Evolutionary conservation across 805 yeast genomes (phyloP).

Genomic region (Lachancea meyersii): DNA sequence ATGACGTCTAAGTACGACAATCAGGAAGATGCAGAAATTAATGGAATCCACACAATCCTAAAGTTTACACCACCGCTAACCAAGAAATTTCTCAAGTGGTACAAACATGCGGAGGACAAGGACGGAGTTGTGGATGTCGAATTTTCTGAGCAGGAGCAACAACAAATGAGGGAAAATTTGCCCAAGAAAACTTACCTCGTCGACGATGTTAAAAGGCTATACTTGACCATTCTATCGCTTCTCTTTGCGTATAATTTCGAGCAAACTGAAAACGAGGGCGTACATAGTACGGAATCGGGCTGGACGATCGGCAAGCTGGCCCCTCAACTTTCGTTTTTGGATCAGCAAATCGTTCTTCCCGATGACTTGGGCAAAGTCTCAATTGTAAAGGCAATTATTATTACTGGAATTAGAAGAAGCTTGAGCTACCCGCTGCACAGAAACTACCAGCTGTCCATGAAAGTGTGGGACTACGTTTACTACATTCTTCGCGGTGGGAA

Average conservation of each 20-base stretch:
- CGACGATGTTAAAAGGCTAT: constrained; percentile 48
- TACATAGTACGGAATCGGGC: constrained; percentile 74
- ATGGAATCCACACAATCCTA: constrained; percentile 40
- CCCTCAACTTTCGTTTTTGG: constrained; percentile 74
- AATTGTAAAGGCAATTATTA: constrained; percentile 45
- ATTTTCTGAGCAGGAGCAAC: constrained; percentile 56
- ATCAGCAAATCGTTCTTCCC: constrained; percentile 43
- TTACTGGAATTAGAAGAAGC: constrained; percentile 66
- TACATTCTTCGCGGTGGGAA: constrained; percentile 62
- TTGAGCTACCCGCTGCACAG: constrained; percentile 77
- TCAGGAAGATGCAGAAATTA: constrained; percentile 45
- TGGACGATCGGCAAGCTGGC: constrained; percentile 88
- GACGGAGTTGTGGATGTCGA: constrained; percentile 32
- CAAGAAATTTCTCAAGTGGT: constrained; percentile 43
- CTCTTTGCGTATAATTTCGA: constrained; percentile 75
- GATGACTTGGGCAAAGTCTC: constrained; percentile 19
- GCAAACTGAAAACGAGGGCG: constrained; percentile 63
- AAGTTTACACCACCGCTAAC: constrained; percentile 48
- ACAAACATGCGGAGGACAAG: constrained; percentile 33
- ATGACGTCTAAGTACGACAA: constrained; percentile 50
- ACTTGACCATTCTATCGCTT: constrained; percentile 57
- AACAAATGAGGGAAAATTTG: constrained; percentile 53
- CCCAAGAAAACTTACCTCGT: constrained; percentile 60
- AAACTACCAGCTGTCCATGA: constrained; percentile 50
- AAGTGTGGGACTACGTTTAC: constrained; percentile 73